Evolutionary conservation across 768 basidiomycete species (phyloP).

Genomic region (Amyloporia xantha): DNA sequence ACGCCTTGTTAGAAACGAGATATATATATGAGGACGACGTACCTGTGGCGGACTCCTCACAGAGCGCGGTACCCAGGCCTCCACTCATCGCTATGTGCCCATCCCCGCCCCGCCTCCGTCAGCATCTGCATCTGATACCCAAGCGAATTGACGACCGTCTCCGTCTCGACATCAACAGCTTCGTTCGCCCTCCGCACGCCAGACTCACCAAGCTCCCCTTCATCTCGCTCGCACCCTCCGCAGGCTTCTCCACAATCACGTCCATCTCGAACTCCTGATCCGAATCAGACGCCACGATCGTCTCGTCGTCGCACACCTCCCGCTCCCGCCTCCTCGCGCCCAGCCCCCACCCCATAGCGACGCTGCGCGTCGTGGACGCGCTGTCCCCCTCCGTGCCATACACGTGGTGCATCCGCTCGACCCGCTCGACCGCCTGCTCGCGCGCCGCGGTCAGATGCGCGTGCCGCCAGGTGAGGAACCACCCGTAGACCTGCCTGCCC

Average conservation of each 20-base stretch:
- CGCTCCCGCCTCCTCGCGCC: conserved; percentile 51
- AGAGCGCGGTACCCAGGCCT: too few relatives aligned
- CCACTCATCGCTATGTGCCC: too few relatives aligned
- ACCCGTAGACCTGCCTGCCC: conserved; percentile 3
- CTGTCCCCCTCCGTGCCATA: conserved; percentile 33
- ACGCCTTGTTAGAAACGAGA: too few relatives aligned
- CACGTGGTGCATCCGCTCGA: conserved; percentile 57
- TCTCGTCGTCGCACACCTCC: conserved; percentile 28
- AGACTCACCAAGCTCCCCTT: too few relatives aligned
- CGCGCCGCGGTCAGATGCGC: conserved; percentile 67
- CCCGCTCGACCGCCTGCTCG: conserved; percentile 63
- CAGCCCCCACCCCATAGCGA: conserved; percentile 59
- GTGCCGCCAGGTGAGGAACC: conserved; percentile 22
- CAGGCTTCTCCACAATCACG: neutral
- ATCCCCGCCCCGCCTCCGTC: too few relatives aligned
- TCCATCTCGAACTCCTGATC: neutral
- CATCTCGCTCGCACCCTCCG: neutral
- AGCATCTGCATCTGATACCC: too few relatives aligned
- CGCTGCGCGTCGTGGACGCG: conserved; percentile 25
- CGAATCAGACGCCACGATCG: conserved; percentile 13
- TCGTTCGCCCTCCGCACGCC: too few relatives aligned
- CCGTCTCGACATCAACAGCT: too few relatives aligned
- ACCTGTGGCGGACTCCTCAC: too few relatives aligned
- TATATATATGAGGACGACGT: too few relatives aligned
- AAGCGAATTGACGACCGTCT: too few relatives aligned